Evolutionary conservation across 116 monocot genomes (phyloP), one percentile per base, ranked within the genome.

Genomic region (Posidonia oceanica): DNA sequence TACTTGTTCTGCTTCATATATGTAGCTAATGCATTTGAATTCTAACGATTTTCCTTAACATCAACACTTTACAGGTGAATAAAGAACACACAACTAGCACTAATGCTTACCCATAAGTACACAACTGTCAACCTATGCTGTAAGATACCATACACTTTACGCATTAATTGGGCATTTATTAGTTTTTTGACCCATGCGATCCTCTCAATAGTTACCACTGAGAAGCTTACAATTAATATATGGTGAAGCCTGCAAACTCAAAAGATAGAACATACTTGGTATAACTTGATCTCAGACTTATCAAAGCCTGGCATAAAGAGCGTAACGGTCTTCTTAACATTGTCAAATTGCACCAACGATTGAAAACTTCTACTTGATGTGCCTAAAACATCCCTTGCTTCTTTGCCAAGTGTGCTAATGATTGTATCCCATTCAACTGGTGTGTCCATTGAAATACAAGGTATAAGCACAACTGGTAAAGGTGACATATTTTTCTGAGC

Each of bases 241-340:
- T 48, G 48, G 48, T 48, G 48, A 48, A 48, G 3, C 48, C 12
- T 10, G 12, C 48, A 52, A 56, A 38, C 13, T 39, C 21, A 39
- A 64, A 5, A 64, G 16, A 51, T 13, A 21, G 61, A 38, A 71
- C 73, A 52, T 81, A 95, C 95, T 77, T 95, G 95, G 70, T 81
- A 95, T 66, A 95, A 67, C 59, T 91, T 95, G 75, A 95, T 86
- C 67, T 95, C 91, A 17, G 91, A 83, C 59, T 95, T 95, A 38
- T 88, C 81, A 68, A 95, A 95, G 18, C 95, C 91, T 53, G 95
- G 95, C 84, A 95, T 86, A 70, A 95, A 95, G 73, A 95, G 91
- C 22, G 82, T 86, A 37, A 86, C 83, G n/a, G 79, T 65, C 69
- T 81, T 95, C 69, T 81, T 73, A n/a, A 61, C 57, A 7, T 60